Evolutionary conservation across 768 basidiomycete genomes (phyloP).

Genomic region (Suillus brevipes): DNA sequence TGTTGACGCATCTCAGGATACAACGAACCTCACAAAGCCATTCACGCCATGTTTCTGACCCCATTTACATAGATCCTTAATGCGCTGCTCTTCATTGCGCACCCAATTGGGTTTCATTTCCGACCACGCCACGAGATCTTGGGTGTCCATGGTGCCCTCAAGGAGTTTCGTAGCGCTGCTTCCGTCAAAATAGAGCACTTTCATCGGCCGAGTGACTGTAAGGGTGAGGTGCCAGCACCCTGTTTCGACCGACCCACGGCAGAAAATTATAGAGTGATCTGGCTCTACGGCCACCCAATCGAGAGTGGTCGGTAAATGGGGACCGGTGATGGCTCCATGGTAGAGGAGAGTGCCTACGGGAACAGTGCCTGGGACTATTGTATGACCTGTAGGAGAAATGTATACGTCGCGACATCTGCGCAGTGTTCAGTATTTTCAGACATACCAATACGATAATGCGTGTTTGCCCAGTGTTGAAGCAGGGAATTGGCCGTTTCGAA

Average conservation of each 20-base stretch:
- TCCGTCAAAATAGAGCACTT: slow-evolving; percentile 35
- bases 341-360: slow-evolving; percentile 39
- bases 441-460: slow-evolving; percentile 34
- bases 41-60: slow-evolving; percentile 32
- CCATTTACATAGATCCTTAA: slow-evolving; percentile 35
- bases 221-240: slow-evolving; percentile 34
- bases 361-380: slow-evolving; percentile 33
- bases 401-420: not conserved
- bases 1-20: not conserved
- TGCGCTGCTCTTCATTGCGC: slow-evolving; percentile 25
- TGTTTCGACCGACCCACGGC: slow-evolving; percentile 14
- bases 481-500: slow-evolving; percentile 36
- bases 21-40: slow-evolving; percentile 32
- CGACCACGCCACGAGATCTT: slow-evolving; percentile 39
- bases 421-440: not conserved
- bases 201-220: slow-evolving; percentile 26
- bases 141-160: slow-evolving; percentile 34
- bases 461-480: slow-evolving; percentile 42
- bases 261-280: slow-evolving; percentile 39
- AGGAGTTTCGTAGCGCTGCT: slow-evolving; percentile 30
- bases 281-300: slow-evolving; percentile 39
- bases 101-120: slow-evolving; percentile 17
- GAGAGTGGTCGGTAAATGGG: slow-evolving; percentile 4
- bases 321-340: slow-evolving; percentile 27
- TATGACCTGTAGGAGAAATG: slow-evolving; percentile 24